Base-by-base conservation (phyloP, 2,329 filamentous ascomycete genomes). In the Nannizziopsis arthrosporioides region DNA sequence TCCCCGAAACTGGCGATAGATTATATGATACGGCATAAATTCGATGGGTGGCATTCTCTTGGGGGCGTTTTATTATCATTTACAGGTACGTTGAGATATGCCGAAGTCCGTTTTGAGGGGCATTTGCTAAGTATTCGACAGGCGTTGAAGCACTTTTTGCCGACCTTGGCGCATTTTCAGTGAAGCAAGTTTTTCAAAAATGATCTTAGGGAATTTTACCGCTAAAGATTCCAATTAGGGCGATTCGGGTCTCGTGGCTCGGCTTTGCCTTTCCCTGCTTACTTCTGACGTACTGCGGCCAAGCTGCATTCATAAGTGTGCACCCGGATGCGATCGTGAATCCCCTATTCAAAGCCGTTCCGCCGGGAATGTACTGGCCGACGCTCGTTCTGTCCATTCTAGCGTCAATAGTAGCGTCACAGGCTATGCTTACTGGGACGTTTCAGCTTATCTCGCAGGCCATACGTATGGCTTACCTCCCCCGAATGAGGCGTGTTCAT, bases 131-230 rank as follows among this genome's bases (percentile, higher is more conserved):
- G 32, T 15, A n/a, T 15, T 12, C 15, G 5, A 1, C 31, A 54
- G 84, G 81, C 14, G 81, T 85, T n/a, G 84, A 88, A 61, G 82
- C 84, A 1, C 70, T 89, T 1, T 89, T 87, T 59, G 84, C 84
- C 2, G 84, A 89, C 56, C 70, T 89, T 5, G 84, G 84, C 31
- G 84, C 84, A 17, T 89, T 89, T 34, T 54, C 53, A 39, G 53
- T 51, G 19, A 53, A 51, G 52, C 44, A 49, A 49, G 52, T 51
- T 42, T 35, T 41, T 10, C 42, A 30, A 38, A 19, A 35, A 42
- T 18, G 39, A 42, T 62, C 77, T 75, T 61, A 73, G 76, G 52
- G 45, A 22, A 14, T 7, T 41, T 47, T 42, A 51, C 38, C 39
- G 43, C 44, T 54, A 52, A 54, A 48, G 5, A 3, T 9, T 19